Conservation (phyloP, 1,284 basidiomycete genomes). For the Cerrena zonata region DNA sequence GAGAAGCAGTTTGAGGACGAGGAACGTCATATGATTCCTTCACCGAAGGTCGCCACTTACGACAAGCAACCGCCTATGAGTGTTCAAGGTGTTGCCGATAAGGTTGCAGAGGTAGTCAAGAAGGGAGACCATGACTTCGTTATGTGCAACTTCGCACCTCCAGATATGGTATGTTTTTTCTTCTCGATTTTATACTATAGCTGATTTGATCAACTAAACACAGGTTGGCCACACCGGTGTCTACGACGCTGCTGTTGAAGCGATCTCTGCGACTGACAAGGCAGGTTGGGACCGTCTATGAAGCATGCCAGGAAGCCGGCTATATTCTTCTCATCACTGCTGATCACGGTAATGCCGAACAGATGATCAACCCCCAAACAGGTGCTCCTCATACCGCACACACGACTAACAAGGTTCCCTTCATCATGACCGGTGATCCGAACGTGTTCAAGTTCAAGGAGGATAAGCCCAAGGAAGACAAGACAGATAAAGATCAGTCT, state of each 20-base stretch:
- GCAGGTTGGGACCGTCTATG: conserved; percentile 82
- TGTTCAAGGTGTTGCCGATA: conserved; percentile 79
- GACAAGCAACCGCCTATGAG: conserved; percentile 85
- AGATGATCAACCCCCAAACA: conserved; percentile 82
- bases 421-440: conserved; percentile 64
- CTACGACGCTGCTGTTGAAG: conserved; percentile 82
- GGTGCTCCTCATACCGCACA: conserved; percentile 83
- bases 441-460: conserved; percentile 43
- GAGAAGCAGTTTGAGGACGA: conserved; percentile 85
- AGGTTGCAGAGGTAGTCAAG: conserved; percentile 79
- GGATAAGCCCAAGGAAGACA: conserved; percentile 41
- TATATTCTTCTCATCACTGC: conserved; percentile 83
- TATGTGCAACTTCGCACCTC: conserved; percentile 94
- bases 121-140: conserved; percentile 72
- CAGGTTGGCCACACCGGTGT: conserved; percentile 85
- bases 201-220: too few species aligned
- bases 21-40: conserved; percentile 81
- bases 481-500: conserved; percentile 23
- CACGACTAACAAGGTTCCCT: conserved; percentile 75
- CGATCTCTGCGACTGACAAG: conserved; percentile 76
- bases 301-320: conserved; percentile 77
- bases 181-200: not conserved
- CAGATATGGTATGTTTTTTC: conserved; percentile 70
- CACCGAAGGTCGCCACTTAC: conserved; percentile 86
- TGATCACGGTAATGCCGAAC: conserved; percentile 90